Evolutionary conservation across 371 early-diverging fungal species (phyloP).

Genomic region (Mucor indicus): DNA sequence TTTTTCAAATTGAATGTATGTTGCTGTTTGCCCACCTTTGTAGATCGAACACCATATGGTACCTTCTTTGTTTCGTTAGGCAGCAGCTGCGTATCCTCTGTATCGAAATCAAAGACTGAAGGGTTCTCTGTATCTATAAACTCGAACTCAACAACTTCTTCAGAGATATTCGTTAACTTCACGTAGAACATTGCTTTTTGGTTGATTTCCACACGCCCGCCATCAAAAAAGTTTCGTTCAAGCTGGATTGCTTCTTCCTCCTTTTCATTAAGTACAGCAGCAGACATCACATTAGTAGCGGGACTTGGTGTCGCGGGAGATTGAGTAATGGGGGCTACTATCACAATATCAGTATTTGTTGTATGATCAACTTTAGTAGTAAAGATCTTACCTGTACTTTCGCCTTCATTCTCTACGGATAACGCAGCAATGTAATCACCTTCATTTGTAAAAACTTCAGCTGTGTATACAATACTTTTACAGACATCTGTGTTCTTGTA

Average conservation of each 20-base stretch:
- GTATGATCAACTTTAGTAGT: not conserved
- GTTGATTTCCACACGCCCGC: slow-evolving; percentile 57
- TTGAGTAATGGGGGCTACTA: not conserved
- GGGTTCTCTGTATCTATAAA: slow-evolving; percentile 18
- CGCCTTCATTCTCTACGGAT: slow-evolving; percentile 15
- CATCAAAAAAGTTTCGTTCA: slow-evolving; percentile 54
- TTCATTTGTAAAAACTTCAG: slow-evolving; percentile 46
- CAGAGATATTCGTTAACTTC: slow-evolving; percentile 50
- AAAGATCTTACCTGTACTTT: slow-evolving; percentile 2
- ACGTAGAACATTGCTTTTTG: slow-evolving; percentile 58
- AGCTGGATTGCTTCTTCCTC: slow-evolving; percentile 31
- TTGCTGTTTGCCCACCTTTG: slow-evolving; percentile 51
- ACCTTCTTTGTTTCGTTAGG: slow-evolving; percentile 62
- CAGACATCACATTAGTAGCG: not conserved
- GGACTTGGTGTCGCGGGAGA: no score
- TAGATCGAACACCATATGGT: slow-evolving; percentile 55
- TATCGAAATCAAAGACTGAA: slow-evolving; percentile 33
- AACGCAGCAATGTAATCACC: slow-evolving; percentile 34
- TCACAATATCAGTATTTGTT: not conserved
- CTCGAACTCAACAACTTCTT: slow-evolving; percentile 36
- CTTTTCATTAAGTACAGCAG: not conserved
- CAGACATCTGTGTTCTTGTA: slow-evolving; percentile 88
- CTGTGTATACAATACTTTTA: slow-evolving; percentile 67
- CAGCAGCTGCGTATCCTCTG: slow-evolving; percentile 21
- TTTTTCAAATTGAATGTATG: slow-evolving; percentile 50